Base-by-base conservation (phyloP, 2,329 filamentous ascomycete genomes). In the Colletotrichum melonis region DNA sequence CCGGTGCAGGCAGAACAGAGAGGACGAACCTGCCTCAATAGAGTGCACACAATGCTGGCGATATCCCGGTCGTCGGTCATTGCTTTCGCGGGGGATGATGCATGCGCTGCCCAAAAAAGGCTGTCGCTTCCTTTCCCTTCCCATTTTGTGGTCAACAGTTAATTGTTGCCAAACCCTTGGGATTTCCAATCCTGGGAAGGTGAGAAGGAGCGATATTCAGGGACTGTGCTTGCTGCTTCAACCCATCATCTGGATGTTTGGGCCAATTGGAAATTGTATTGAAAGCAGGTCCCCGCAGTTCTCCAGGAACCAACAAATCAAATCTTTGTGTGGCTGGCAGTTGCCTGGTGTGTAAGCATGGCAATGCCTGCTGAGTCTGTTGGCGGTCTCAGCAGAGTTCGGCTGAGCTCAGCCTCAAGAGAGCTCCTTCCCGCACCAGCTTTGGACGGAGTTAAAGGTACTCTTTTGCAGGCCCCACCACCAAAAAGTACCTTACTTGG, bases 341-440 rank as follows among this genome's bases (percentile, higher is more conserved):
- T 56, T 32, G 63, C 62, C 35, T 46, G 24, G 22, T 2, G 6
- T 19, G 14, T 24, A 6, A 38, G 52, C 58, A 63, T 52, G 58
- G 57, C 22, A n/a, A 68, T 52, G 55, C 68, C 38, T 35, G 67
- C 62, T 24, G 49, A 42, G 57, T 55, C n/a, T 24, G 52, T 22
- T 16, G 24, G 52, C 49, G n/a, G 32, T 42, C 28, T 30, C 32
- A 28, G 24, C 26, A 62, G 56, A 52, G 64, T 52, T 59, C 35
- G 55, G 49, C 32, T 63, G 57, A 57, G 54, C 67, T 52, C 67
- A 69, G 62, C 67, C 67, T 26, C 60, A 59, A 24, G 38, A 22
- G 26, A 49, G 42, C 30, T 52, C 59, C 60, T 52, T 32, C 60
- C 8, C 26, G 24, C 11, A 38, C 24, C 60, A 49, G 26, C 26